Percentiles rank a stretch among this genome's conserved stretches.
These are phyloP conservation scores for Chalciporus piperatus DNA, from an alignment of 768 basidiomycete species.

Conservation along the genomic window DNA sequence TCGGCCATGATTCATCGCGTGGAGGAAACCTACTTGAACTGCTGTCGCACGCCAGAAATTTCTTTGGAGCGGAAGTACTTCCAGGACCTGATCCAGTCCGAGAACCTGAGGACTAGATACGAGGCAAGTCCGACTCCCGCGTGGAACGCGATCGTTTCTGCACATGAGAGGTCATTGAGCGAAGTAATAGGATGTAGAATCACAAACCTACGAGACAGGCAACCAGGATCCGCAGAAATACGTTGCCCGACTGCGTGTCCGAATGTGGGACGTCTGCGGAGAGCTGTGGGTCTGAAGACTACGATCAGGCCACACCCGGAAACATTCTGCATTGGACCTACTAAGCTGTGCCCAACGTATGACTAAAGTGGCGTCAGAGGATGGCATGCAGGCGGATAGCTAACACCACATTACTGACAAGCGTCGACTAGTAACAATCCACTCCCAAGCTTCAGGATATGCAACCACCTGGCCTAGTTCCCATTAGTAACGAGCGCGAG, in stretches of 20 bases:
- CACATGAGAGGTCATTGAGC: neutral
- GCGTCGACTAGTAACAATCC: conserved; percentile 66
- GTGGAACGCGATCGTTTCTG: conserved; percentile 79
- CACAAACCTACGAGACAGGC: conserved; percentile 62
- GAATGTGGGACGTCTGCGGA: conserved; percentile 43
- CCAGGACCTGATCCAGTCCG: conserved; percentile 36
- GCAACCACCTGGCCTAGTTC: conserved; percentile 61
- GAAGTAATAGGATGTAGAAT: neutral
- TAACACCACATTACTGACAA: conserved; percentile 45
- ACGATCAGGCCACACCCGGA: neutral
- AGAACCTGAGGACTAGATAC: conserved; percentile 45
- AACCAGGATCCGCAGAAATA: conserved; percentile 57
- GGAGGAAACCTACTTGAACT: conserved; percentile 50
- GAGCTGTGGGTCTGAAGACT: conserved; percentile 38
- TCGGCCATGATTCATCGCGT: neutral
- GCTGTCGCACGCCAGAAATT: conserved; percentile 52
- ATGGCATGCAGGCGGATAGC: neutral
- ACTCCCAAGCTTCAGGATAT: conserved; percentile 57
- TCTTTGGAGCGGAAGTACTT: conserved; percentile 12
- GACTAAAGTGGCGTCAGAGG: conserved; percentile 41
- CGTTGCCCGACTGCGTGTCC: conserved; percentile 46
- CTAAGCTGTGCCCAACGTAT: conserved; percentile 77
- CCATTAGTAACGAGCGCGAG: neutral
- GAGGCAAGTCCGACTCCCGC: conserved; percentile 59
- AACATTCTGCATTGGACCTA: conserved; percentile 26